Base-by-base conservation (phyloP, 1,139 yeast species). In the Ogataea hybrid region DNA sequence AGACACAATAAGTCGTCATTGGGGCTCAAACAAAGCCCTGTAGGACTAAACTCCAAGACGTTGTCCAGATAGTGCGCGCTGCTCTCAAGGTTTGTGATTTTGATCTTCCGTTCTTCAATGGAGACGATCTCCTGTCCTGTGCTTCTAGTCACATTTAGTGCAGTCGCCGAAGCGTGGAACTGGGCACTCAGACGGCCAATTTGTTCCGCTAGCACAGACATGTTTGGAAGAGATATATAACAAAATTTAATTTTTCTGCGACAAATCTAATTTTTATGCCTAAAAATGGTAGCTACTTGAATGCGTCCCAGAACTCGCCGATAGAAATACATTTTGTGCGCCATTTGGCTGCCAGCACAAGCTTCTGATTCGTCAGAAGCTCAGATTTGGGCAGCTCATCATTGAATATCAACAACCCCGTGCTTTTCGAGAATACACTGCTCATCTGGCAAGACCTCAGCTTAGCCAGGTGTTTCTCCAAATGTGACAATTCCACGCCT, bases 71-170 rank as follows among this genome's bases (percentile, higher is more conserved):
- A 42, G 32, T 30, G 30, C 8, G 47, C 32, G 3, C 35, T 39
- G 3, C 33, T 27, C 6, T 18, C 25, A 8, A 58, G 28, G 28
- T 48, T 48, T 2, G 54, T 51, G 7, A 57, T 39, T 4, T 33
- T 47, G 17, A 59, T 38, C 30, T 33, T 39, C 32, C 52, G 44
- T 4, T 48, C 44, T 2, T 46, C 28, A 7, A 56, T 48, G 1
- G 61, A 55, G 11, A 56, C 42, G n/a, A 57, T 37, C 41, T 59
- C 62, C 6, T 45, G 39, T 5, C 62, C 63, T 17, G 39, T 47
- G 9, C 28, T 39, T 35, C 59, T 46, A 1, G 62, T 56, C 9
- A 47, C 39, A 5, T 60, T 54, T n/a, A 56, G 12, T 25, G 54
- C 56, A 6, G 35, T 35, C 3, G 32, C 31, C n/a, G 25, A 25